Conservation (phyloP, 306 rosid genomes). For the Cucurbita moschata region DNA sequence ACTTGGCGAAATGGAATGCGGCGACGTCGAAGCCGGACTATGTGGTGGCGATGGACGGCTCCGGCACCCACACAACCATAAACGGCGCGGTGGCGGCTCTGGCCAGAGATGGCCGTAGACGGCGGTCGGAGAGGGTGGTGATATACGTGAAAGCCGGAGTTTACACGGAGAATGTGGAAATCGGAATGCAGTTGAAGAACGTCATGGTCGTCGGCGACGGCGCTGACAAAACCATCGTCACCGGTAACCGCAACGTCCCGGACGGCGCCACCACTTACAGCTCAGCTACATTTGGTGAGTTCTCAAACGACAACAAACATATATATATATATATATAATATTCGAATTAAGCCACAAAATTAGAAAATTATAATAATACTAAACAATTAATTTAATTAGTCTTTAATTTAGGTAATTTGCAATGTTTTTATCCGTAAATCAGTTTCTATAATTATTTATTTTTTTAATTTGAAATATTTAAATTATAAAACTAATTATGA, state of each 20-base stretch:
- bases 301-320: not conserved
- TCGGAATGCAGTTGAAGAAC: conserved; percentile 22
- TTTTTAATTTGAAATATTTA: no score
- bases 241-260: conserved; percentile 20
- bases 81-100: conserved; percentile 6
- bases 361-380: no score
- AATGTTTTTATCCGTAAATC: no score
- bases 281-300: conserved; percentile 57
- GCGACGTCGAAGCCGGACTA: not conserved
- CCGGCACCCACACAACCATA: conserved; percentile 4
- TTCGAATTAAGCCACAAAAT: no score
- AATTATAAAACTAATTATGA: no score
- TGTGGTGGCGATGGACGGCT: conserved; percentile 8
- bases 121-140: not conserved
- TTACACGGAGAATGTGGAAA: conserved; percentile 41
- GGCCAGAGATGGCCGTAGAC: not conserved
- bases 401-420: no score
- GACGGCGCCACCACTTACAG: conserved; percentile 28
- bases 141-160: conserved; percentile 14
- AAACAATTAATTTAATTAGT: no score
- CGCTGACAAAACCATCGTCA: conserved; percentile 39
- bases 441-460: no score
- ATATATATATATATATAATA: no score
- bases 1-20: not conserved
- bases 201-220: conserved; percentile 73